Percentiles rank a stretch among this genome's conserved stretches.
phyloP scores from a whole-genome alignment of 768 basidiomycete genomes.

The Hygrophoropsis aurantiaca region DNA sequence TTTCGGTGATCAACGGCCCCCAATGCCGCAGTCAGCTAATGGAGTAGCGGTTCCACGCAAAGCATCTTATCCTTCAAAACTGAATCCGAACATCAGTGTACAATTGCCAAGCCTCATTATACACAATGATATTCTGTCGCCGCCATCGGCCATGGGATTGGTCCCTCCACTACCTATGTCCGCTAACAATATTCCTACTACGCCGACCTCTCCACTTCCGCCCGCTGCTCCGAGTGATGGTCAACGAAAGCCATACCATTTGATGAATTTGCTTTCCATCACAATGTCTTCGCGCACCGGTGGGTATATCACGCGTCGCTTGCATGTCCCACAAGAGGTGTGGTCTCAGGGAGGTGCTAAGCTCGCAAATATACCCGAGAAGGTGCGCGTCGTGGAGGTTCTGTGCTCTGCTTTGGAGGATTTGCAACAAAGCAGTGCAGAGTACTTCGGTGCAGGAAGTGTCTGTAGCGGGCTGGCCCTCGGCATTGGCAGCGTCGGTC shows the following conservation, averaged over 20 bases:
- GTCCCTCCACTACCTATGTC: constrained; percentile 48
- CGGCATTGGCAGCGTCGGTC: constrained; percentile 74
- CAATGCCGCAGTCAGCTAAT: constrained; percentile 40
- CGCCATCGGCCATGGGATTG: constrained; percentile 35
- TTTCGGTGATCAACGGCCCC: constrained; percentile 49
- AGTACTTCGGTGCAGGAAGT: constrained; percentile 77
- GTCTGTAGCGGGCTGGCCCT: constrained; percentile 72
- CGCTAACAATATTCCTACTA: constrained; percentile 61
- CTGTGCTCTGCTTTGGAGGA: constrained; percentile 79
- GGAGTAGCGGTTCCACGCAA: constrained; percentile 49
- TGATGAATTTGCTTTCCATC: constrained; percentile 78
- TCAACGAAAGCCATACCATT: constrained; percentile 82
- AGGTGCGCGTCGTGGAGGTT: constrained; percentile 82
- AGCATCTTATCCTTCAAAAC: constrained; percentile 58
- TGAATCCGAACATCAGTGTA: constrained; percentile 45
- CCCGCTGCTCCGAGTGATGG: constrained; percentile 69
- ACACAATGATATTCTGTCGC: constrained; percentile 50
- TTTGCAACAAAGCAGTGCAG: constrained; percentile 66
- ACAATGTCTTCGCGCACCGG: constrained; percentile 81
- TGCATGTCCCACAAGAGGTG: constrained; percentile 87
- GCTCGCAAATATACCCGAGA: constrained; percentile 76
- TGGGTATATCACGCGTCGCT: constrained; percentile 82
- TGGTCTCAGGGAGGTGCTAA: constrained; percentile 93
- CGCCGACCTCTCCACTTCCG: constrained; percentile 78
- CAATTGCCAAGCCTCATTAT: constrained; percentile 48